Percentiles rank a stretch among this genome's conserved stretches.
These are phyloP conservation scores for Picochlorum sp. DNA, from an alignment of 139 green algal species.

Conservation along the genomic window DNA sequence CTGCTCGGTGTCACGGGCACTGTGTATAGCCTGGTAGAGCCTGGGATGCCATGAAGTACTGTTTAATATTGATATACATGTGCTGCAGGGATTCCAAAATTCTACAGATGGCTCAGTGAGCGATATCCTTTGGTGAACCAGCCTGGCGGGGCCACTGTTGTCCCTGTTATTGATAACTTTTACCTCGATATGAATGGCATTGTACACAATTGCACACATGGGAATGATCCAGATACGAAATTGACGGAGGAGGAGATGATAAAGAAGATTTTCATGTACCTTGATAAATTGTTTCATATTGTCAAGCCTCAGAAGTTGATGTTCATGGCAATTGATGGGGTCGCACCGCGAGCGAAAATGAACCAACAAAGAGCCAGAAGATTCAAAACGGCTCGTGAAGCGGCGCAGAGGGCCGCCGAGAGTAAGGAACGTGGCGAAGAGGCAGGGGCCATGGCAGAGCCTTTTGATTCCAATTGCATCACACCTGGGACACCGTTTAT, in stretches of 20 bases:
- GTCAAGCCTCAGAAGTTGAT: conserved; percentile 79
- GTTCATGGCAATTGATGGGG: conserved; percentile 91
- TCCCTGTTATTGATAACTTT: conserved; percentile 77
- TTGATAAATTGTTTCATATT: conserved; percentile 86
- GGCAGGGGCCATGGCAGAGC: conserved; percentile 39
- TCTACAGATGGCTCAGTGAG: conserved; percentile 91
- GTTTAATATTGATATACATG: neutral
- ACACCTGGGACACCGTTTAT: conserved; percentile 79
- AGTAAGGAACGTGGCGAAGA: conserved; percentile 35
- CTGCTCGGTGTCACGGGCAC: no score
- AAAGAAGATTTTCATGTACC: conserved; percentile 75
- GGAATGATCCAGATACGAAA: conserved; percentile 60
- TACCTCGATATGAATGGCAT: conserved; percentile 97
- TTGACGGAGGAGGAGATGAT: conserved; percentile 88
- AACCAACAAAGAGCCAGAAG: conserved; percentile 71
- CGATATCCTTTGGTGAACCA: conserved; percentile 91
- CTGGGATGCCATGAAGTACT: neutral
- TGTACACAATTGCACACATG: conserved; percentile 94
- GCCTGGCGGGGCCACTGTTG: conserved; percentile 49
- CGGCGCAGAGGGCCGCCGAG: conserved; percentile 8
- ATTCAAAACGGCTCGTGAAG: conserved; percentile 15
- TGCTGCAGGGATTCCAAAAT: conserved; percentile 88
- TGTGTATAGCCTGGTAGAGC: neutral
- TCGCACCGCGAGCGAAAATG: conserved; percentile 91
- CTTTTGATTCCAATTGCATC: conserved; percentile 93